Percentiles rank a stretch among this genome's conserved stretches.
phyloP scores from a whole-genome alignment of 1,284 basidiomycete species.

The Moesziomyces aphidis region DNA sequence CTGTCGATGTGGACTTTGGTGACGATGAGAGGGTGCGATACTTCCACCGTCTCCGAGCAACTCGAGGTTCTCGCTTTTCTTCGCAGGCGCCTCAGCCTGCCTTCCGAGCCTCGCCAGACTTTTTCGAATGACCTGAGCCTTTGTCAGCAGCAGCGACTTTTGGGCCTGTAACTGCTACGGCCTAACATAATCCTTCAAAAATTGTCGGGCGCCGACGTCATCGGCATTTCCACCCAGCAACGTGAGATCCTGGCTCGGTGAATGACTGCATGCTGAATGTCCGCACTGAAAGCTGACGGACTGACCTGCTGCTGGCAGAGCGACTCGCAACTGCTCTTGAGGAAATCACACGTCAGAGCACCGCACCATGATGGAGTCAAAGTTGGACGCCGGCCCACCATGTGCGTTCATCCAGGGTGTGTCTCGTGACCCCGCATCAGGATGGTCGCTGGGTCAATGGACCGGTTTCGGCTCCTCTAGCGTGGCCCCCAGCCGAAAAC shows the following conservation, averaged over 20 bases:
- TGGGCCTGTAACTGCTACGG: too few species aligned
- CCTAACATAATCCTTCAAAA: neutral
- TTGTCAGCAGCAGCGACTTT: slow-evolving; percentile 20
- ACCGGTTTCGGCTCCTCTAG: too few species aligned
- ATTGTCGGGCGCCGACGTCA: neutral
- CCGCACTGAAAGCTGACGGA: too few species aligned
- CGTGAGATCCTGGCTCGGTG: too few species aligned
- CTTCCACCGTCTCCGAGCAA: neutral
- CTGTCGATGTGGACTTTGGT: neutral
- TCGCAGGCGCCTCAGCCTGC: slow-evolving; percentile 1
- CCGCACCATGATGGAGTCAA: too few species aligned
- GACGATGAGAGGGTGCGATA: neutral
- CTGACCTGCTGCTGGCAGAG: too few species aligned
- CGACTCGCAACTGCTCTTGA: too few species aligned
- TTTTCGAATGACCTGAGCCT: slow-evolving; percentile 20
- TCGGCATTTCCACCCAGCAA: neutral
- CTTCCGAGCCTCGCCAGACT: neutral
- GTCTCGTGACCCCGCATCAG: slow-evolving; percentile 10
- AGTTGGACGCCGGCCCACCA: too few species aligned
- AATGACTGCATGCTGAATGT: too few species aligned
- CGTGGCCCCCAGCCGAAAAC: too few species aligned
- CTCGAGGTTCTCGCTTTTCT: slow-evolving; percentile 10
- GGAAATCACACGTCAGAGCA: too few species aligned
- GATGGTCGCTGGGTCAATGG: slow-evolving; percentile 1
- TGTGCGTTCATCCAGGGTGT: too few species aligned